These are phyloP conservation scores for Mentha longifolia DNA, from an alignment of 257 asterid species.

Conservation along the genomic window DNA sequence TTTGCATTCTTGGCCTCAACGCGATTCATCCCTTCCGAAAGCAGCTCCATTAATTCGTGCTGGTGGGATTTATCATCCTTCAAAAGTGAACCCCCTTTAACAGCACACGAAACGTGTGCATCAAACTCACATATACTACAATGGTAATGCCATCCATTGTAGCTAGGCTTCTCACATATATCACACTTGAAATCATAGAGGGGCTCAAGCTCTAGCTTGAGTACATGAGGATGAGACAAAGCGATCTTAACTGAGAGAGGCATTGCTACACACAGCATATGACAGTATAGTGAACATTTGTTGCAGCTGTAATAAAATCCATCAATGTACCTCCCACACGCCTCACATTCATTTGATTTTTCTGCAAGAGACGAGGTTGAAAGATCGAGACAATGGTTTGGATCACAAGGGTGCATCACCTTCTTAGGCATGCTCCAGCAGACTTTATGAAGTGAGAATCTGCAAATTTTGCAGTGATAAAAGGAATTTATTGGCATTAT, in stretches of 20 bases:
- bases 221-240: constrained; percentile 47
- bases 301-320: constrained; percentile 53
- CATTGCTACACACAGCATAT: constrained; percentile 49
- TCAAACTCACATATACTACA: constrained; percentile 58
- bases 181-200: constrained; percentile 61
- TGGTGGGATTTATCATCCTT: constrained; percentile 24
- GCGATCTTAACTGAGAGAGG: constrained; percentile 55
- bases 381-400: constrained; percentile 47
- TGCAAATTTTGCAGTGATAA: constrained; percentile 49
- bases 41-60: constrained; percentile 48
- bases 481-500: constrained; percentile 40
- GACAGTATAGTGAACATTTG: constrained; percentile 42
- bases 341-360: constrained; percentile 35
- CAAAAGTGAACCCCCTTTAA: constrained; percentile 25
- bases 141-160: constrained; percentile 55
- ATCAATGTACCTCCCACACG: constrained; percentile 41
- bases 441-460: constrained; percentile 53
- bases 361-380: constrained; percentile 23
- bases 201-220: constrained; percentile 50
- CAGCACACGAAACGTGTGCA: constrained; percentile 57
- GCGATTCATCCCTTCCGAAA: constrained; percentile 37
- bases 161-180: constrained; percentile 45
- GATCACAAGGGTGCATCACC: constrained; percentile 50
- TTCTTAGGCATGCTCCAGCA: constrained; percentile 57
- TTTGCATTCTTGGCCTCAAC: constrained; percentile 13